Evolutionary conservation across 805 yeast species (phyloP), one percentile per base, ranked within the genome.

Genomic region (Schwanniomyces occidentalis): DNA sequence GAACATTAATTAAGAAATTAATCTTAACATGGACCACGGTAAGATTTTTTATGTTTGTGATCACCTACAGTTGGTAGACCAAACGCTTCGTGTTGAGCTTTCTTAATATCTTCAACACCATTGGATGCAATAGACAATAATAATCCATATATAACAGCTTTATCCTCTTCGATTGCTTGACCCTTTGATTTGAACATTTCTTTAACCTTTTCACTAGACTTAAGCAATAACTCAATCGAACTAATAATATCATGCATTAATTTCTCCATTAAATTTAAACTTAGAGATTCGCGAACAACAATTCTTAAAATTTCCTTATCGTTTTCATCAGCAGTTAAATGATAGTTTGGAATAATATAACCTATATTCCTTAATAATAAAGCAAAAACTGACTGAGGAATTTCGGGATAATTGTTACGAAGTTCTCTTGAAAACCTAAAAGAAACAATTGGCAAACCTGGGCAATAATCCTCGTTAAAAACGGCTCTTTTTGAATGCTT

Each of bases 381-480:
- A 0, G 95, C 82, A 17, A 89, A 59, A 39, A 85, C 70, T 12
- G 82, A 71, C 61, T 90, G 96, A 7, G 95, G 95, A 37, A 89
- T 75, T 58, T 80, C 87, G 3, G 95, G 93, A 56, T 80, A 85
- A 26, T 71, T 55, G 27, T 72, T 53, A 26, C 62, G 55, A 56
- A 89, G 76, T 24, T 69, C 67, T 33, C 78, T 66, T 2, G 85
- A 73, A 47, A 89, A 76, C 54, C 78, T 78, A 73, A 88, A 89
- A 0, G 96, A 84, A 27, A 88, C 96, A 21, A 89, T 93, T 3
- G 97, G 97, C 41, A 89, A 73, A 2, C 96, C 96, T 1, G 85
- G 80, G 49, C 76, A 73, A 65, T 65, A 88, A 17, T 56, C 58
- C 16, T 64, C 66, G 42, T 77, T 80, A 22, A 49, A 48, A 37